Conservation (phyloP, 2,329 filamentous ascomycete species). For the Colletotrichum sp. region DNA sequence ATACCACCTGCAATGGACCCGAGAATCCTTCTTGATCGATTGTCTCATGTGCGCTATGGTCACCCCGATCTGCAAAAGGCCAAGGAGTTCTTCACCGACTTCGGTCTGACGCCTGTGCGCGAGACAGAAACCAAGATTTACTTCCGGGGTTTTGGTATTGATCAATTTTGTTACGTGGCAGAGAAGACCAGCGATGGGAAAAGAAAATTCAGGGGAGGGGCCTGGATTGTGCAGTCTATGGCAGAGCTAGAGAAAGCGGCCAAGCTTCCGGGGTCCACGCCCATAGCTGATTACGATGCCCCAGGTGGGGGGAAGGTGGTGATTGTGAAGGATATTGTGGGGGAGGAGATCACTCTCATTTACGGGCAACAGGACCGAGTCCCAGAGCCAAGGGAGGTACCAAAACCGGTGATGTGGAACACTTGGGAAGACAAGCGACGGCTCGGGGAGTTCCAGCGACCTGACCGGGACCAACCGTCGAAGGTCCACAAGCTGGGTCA, state of each 20-base stretch:
- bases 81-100: neutral
- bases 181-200: neutral
- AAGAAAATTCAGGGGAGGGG: neutral
- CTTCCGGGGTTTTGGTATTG: neutral
- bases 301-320: neutral
- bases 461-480: neutral
- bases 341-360: neutral
- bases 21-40: neutral
- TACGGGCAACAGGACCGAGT: neutral
- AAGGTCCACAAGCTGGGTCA: neutral
- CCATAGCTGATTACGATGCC: neutral
- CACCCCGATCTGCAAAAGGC: neutral
- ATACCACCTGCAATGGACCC: neutral
- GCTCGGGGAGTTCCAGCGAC: neutral
- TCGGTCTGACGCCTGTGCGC: neutral
- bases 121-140: neutral
- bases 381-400: neutral
- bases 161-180: neutral
- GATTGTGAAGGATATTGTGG: neutral
- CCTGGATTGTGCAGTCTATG: neutral
- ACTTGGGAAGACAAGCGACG: neutral
- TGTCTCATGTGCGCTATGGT: neutral
- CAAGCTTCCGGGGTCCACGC: neutral
- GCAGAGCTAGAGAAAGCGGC: neutral
- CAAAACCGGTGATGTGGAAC: neutral